A percentile compares a stretch with the other conserved stretches of the same genome.
phyloP scores from a whole-genome alignment of 495 filamentous ascomycete genomes.

The Haplographium delicatum region DNA sequence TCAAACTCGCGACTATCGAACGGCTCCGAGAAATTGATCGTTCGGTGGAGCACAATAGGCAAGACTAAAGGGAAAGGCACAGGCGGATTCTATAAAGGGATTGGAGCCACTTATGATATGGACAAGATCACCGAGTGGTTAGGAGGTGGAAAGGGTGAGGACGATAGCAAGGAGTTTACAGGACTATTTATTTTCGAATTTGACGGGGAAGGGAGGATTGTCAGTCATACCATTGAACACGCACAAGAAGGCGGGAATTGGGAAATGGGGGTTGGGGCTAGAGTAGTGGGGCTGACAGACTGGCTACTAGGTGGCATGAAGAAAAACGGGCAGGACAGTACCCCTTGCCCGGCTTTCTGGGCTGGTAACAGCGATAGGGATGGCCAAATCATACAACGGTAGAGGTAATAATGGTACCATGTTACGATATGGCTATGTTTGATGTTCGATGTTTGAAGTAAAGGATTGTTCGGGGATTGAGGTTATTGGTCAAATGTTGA shows the following conservation, averaged over 20 bases:
- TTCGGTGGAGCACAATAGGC: constrained; percentile 69
- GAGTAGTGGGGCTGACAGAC: constrained; percentile 80
- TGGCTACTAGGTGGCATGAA: constrained; percentile 71
- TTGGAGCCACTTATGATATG: constrained; percentile 36
- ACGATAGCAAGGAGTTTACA: constrained; percentile 55
- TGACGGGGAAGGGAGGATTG: constrained; percentile 78
- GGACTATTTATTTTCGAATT: constrained; percentile 95
- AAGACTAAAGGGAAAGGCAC: constrained; percentile 30
- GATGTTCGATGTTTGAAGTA: no score
- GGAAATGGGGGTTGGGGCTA: constrained; percentile 56
- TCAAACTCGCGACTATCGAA: not conserved
- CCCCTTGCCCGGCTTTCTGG: constrained; percentile 26
- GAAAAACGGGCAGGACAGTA: constrained; percentile 28
- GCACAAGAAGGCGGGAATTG: constrained; percentile 71
- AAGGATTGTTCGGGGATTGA: no score
- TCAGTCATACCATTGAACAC: constrained; percentile 90
- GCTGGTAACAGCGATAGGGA: constrained; percentile 40
- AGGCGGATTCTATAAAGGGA: constrained; percentile 36
- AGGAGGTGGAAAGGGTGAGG: constrained; percentile 29
- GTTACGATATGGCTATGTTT: no score
- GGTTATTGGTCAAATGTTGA: no score
- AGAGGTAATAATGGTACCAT: no score
- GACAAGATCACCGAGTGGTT: constrained; percentile 48
- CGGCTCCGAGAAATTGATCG: constrained; percentile 68
- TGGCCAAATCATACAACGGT: no score